These are phyloP conservation scores for Draba incana DNA, from an alignment of 345 rosid species.

Conservation along the genomic window DNA sequence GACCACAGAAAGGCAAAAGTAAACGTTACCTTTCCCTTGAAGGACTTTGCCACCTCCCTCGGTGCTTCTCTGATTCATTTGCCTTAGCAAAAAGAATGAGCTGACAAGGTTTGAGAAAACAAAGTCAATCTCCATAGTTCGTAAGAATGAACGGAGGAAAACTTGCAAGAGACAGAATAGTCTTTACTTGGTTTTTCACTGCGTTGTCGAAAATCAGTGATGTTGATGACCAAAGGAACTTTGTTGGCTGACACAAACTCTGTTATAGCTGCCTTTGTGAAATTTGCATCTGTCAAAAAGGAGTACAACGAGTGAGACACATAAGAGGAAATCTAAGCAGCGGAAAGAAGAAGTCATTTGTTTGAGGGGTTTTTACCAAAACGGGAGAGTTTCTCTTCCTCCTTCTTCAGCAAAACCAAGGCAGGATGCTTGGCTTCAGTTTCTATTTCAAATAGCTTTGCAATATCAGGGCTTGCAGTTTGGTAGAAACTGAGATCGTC, in stretches of 20 bases:
- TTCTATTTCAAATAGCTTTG: conserved; percentile 45
- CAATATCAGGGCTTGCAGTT: conserved; percentile 48
- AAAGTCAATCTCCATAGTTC: conserved; percentile 6
- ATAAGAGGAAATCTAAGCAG: conserved; percentile 14
- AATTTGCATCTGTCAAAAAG: conserved; percentile 67
- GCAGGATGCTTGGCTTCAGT: conserved; percentile 48
- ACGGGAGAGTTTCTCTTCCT: conserved; percentile 37
- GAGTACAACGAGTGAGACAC: conserved; percentile 26
- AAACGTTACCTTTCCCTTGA: conserved; percentile 84
- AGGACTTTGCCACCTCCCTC: conserved; percentile 76
- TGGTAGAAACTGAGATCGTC: conserved; percentile 52
- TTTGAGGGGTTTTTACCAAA: conserved; percentile 36
- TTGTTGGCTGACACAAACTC: conserved; percentile 86
- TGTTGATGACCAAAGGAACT: conserved; percentile 78
- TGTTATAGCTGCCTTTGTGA: conserved; percentile 69
- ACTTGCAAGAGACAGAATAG: background rate
- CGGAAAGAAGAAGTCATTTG: background rate
- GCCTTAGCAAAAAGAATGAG: conserved; percentile 71
- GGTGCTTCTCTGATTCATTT: conserved; percentile 71
- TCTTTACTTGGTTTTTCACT: conserved; percentile 80
- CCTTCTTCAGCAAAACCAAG: conserved; percentile 46
- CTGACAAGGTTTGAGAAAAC: conserved; percentile 48
- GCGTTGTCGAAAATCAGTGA: conserved; percentile 71
- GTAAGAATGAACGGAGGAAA: background rate
- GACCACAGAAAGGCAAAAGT: background rate